Evolutionary conservation across 441 rosid genomes (phyloP), one percentile per base, ranked within the genome.

Genomic region (Gossypium davidsonii): DNA sequence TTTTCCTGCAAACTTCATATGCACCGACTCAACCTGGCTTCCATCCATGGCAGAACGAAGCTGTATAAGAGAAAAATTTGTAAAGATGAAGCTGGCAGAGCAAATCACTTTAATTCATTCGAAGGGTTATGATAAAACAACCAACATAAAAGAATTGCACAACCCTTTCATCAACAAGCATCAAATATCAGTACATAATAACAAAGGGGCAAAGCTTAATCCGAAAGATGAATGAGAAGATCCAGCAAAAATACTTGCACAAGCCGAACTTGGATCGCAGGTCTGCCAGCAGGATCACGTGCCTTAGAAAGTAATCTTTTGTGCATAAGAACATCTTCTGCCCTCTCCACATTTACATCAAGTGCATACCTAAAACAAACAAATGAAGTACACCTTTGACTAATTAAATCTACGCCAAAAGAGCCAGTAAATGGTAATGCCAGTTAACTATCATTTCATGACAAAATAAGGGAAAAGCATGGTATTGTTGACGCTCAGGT

Each of bases 251-350:
- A 44, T 82, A 90, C 92, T 89, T 80, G 89, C 62, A 80, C 87
- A 14, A 79, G 89, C 48, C 90, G 88, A 71, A 88, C 90, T 77
- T 85, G 90, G 48, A 88, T 80, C 2, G 91, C 91, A 26, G 90
- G 92, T 71, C 91, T 78, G 15, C 82, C 80, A 7, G 78, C 84
- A 48, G 84, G 87, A 79, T 85, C 73, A 53, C 69, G 79, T 4
- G 92, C 95, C 79, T 67, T 79, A 18, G 79, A 72, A 56, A 88
- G 85, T 57, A 90, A 82, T 76, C 83, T 88, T 74, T 87, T 85
- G 79, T 90, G 92, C 89, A 87, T 83, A 6, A 87, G 85, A 62
- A 88, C 95, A 72, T 90, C 92, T 67, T 86, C 74, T n/a, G 95
- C 85, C 75, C 80, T 87, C 82, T 85, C 92, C 70, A 81, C 83